Evolutionary conservation across 2,329 filamentous ascomycete genomes (phyloP), one percentile per base, ranked within the genome.

Genomic region (Trichophyton equinum): DNA sequence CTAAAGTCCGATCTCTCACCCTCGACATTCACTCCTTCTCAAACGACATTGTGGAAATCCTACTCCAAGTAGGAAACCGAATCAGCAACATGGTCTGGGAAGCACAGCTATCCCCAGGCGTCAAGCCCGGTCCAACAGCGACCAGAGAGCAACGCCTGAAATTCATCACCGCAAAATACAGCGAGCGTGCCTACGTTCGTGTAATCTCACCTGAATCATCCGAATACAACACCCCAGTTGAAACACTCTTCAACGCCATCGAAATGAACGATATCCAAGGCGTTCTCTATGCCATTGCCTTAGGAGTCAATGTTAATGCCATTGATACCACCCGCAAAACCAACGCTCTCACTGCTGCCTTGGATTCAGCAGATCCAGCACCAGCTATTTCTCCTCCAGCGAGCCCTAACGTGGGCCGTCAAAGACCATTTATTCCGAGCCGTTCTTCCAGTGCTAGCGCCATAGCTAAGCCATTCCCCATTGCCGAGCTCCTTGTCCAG

Each of bases 1-100:
- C 91, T 74, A 99, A 99, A 76, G 85, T 99, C 46, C 88, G 94
- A 60, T 97, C 94, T 11, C 81, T 99, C 47, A 99, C 94, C 0
- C 81, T 99, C 47, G 94, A 99, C 71, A 95, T 95, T 66, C 91
- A 89, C 60, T 96, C 91, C 0, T 99, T 99, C 73, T 97, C 94
- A 2, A 87, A 89, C 67, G 95, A 99, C 78, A 95, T 97, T 71
- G 88, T 99, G 72, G 95, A 99, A 71, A 82, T 99, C 56, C 81
- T 99, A 47, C 79, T 96, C 62, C 85, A 92, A 62, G 85, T 99
- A 64, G 95, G 95, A 64, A 99, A 99, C 72, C 85, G 91, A 58
- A 85, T 96, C 58, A 94, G 91, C 68, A 99, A 99, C 74, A 92
- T 92, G 86, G 81, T 99, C 20, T 99, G 91, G 90, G 94, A 99